Evolutionary conservation across 1,284 basidiomycete species (phyloP), one percentile per base, ranked within the genome.

Genomic region (Sanghuangporus weigelae): DNA sequence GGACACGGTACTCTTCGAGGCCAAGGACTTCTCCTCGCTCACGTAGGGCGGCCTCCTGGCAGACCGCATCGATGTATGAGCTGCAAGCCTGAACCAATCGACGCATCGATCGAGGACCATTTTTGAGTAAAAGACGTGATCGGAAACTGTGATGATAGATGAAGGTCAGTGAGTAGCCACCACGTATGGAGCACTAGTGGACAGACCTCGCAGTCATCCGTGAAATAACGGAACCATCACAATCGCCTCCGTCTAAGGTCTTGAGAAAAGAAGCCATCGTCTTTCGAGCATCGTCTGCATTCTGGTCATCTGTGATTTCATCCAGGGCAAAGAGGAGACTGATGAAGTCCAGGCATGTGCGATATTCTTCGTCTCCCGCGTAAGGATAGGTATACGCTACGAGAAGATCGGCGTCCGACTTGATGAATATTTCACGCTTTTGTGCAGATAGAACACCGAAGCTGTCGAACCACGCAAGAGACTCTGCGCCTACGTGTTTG

Each of bases 241-340:
- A 84, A n/a, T 77, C 73, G 12, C 79, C 71, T 68, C 84, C 76
- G 62, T 73, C 75, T 77, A 88, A 78, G 11, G 81, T 79, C 59
- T 82, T 78, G 59, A 84, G 74, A 66, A 85, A 83, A 21, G 81
- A 75, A 42, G 78, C 74, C 21, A 85, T 82, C 44, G 84, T 86
- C 44, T 74, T 72, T 44, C 78, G 75, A 38, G 85, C 86, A 61
- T 83, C 85, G 62, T 73, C 73, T 23, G 81, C 82, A 66, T 76
- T 79, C 73, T 87, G 86, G 59, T 87, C 85, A 68, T 89, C 86
- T 69, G 84, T 87, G 65, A 87, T 78, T 72, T 89, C 87, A 70
- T 90, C 87, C 60, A 87, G 77, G 50, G 86, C 84, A 72, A 87
- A 89, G 21, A 89, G 78, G 19, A 85, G 75, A 67, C 87, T 86